Evolutionary conservation across 306 rosid genomes (phyloP).

Genomic region (Gastrolobium villosum): DNA sequence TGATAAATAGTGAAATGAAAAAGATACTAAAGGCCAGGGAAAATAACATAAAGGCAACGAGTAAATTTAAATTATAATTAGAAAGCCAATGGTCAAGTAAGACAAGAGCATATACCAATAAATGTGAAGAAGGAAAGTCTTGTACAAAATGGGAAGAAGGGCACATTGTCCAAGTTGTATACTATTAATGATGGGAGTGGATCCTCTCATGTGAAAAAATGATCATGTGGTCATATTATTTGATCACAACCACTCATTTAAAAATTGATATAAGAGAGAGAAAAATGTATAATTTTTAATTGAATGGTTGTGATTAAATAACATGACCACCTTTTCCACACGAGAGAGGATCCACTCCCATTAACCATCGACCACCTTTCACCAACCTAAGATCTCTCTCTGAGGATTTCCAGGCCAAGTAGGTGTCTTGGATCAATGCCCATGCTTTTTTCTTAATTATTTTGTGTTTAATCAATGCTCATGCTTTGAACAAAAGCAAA

Average conservation of each 20-base stretch:
- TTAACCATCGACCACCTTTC: background rate
- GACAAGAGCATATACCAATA: constrained; percentile 18
- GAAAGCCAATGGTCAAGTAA: constrained; percentile 8
- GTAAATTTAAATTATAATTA: constrained; percentile 2
- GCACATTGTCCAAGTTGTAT: constrained; percentile 35
- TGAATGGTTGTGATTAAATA: too few species aligned
- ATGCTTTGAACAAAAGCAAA: constrained; percentile 9
- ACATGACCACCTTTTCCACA: too few species aligned
- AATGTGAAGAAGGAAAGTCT: background rate
- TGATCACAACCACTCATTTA: too few species aligned
- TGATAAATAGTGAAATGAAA: background rate
- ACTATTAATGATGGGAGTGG: too few species aligned
- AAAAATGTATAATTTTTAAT: too few species aligned
- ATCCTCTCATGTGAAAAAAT: too few species aligned
- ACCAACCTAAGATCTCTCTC: constrained; percentile 33
- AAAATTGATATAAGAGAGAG: too few species aligned
- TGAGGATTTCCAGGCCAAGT: constrained; percentile 29
- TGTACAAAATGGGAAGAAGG: constrained; percentile 17
- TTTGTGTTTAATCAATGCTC: background rate
- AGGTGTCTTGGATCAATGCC: constrained; percentile 33
- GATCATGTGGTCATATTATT: too few species aligned
- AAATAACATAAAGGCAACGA: background rate
- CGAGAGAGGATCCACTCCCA: too few species aligned
- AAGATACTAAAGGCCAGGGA: background rate
- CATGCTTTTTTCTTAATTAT: background rate